phyloP scores from a whole-genome alignment of 768 basidiomycete genomes.

The Mycena latifolia region DNA sequence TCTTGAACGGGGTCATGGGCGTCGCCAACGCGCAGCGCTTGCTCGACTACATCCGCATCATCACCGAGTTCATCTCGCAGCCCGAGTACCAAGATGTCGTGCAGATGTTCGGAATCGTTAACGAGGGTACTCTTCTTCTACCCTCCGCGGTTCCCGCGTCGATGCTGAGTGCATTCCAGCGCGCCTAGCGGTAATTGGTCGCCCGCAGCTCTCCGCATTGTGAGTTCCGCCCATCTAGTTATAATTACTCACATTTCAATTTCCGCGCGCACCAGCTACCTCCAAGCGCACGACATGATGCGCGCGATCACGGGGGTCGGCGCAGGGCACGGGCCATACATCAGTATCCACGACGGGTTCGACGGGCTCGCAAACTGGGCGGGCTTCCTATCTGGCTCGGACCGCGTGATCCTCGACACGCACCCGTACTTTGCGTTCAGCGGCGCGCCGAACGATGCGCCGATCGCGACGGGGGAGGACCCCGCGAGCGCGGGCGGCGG shows the following conservation, averaged over 20 bases:
- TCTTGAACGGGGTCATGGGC: neutral
- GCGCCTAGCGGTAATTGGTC: neutral
- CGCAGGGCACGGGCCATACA: neutral
- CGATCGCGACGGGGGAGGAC: slow-evolving; percentile 1
- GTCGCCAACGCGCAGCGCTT: slow-evolving; percentile 1
- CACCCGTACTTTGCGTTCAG: no score
- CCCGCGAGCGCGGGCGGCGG: neutral
- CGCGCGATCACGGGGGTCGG: slow-evolving; percentile 2
- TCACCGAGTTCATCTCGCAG: neutral
- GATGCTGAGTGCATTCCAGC: neutral
- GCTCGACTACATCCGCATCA: no score
- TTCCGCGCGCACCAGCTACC: neutral
- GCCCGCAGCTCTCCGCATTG: neutral
- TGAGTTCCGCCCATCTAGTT: neutral
- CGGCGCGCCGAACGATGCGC: neutral
- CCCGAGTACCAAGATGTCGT: neutral
- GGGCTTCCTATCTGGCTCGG: no score
- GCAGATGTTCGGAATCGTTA: neutral
- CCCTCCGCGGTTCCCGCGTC: no score
- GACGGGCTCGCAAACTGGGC: no score
- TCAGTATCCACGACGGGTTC: no score
- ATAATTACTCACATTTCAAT: no score
- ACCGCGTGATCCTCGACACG: no score
- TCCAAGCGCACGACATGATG: neutral
- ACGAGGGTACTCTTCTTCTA: no score